Base-by-base conservation (phyloP, 306 rosid species). In the Ormosia emarginata region DNA sequence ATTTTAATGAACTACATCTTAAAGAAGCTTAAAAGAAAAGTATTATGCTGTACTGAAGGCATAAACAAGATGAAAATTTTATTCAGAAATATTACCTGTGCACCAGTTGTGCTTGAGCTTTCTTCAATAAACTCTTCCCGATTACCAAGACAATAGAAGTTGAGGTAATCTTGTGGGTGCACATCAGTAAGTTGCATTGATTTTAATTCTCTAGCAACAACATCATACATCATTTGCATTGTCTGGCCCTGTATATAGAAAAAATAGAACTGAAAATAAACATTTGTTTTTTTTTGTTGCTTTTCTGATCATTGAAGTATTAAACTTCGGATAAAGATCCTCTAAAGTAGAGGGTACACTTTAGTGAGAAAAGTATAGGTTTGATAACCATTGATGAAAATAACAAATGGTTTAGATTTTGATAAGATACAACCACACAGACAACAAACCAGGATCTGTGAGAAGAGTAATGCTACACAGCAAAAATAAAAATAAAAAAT, bases 71-170 rank as follows among this genome's bases (percentile, higher is more conserved):
- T 41, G 67, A 76, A 71, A 17, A 12, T 43, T 68, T 41, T 44
- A 69, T 40, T 61, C 30, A 5, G 34, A 67, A 82, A 53, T 74
- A 70, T 86, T 89, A 95, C 99, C 97, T 56, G 64, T 66, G 83
- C 71, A 75, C 81, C 88, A 78, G 85, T 87, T 59, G 84, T 44
- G 77, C 11, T 59, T 5, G 74, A 44, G 24, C 36, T 47, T 78
- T 90, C 86, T 79, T 85, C 93, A 8, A 73, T 14, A 53, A 64
- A 5, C n/a, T 70, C 58, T 86, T 95, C 99, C 58, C 94, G 92
- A 29, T 95, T 93, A 39, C 99, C 99, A 78, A 95, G 99, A 90
- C 99, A 93, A 85, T 89, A 93, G 83, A 95, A 95, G 78, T 94
- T 95, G 71, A 95, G 97, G 88, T 88, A 95, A 81, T 93, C 94